Conservation (phyloP, 2,329 filamentous ascomycete genomes). For the Pleomassaria siparia region DNA sequence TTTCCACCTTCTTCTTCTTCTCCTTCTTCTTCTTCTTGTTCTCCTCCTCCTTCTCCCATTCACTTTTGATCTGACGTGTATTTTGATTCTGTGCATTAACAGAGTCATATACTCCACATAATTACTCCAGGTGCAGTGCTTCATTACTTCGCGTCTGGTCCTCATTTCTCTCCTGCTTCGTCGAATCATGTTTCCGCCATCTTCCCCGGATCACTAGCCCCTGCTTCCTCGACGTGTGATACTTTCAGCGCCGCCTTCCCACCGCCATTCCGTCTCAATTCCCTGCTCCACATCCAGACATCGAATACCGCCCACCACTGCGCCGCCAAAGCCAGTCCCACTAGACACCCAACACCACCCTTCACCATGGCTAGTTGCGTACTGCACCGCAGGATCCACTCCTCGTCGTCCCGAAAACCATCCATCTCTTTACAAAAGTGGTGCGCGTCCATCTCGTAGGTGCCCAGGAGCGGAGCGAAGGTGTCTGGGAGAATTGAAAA, state of each 20-base stretch:
- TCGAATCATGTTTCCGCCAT: too few relatives aligned
- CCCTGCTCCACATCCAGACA: slow-evolving; percentile 31
- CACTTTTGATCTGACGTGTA: too few relatives aligned
- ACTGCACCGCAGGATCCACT: slow-evolving; percentile 32
- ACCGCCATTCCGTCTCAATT: slow-evolving; percentile 8
- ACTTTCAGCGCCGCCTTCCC: slow-evolving; percentile 3
- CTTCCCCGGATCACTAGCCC: too few relatives aligned
- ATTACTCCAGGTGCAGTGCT: too few relatives aligned
- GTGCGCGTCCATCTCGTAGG: slow-evolving; percentile 22
- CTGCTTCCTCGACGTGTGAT: slow-evolving; percentile 1
- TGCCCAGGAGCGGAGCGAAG: slow-evolving; percentile 18
- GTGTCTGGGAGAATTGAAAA: slow-evolving; percentile 17
- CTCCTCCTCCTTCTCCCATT: too few relatives aligned
- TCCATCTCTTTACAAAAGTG: slow-evolving; percentile 29
- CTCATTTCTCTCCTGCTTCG: neutral
- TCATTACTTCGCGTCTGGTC: neutral
- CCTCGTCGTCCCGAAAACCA: slow-evolving; percentile 30
- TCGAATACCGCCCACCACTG: slow-evolving; percentile 39
- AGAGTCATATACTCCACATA: too few relatives aligned
- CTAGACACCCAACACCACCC: slow-evolving; percentile 21
- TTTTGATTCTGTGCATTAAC: too few relatives aligned
- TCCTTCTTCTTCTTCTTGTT: too few relatives aligned
- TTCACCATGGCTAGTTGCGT: slow-evolving; percentile 26
- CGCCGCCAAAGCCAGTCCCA: slow-evolving; percentile 28
- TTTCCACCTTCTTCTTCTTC: too few relatives aligned